Base-by-base conservation (phyloP, 768 basidiomycete species). In the Coprinopsis strossmayeri region DNA sequence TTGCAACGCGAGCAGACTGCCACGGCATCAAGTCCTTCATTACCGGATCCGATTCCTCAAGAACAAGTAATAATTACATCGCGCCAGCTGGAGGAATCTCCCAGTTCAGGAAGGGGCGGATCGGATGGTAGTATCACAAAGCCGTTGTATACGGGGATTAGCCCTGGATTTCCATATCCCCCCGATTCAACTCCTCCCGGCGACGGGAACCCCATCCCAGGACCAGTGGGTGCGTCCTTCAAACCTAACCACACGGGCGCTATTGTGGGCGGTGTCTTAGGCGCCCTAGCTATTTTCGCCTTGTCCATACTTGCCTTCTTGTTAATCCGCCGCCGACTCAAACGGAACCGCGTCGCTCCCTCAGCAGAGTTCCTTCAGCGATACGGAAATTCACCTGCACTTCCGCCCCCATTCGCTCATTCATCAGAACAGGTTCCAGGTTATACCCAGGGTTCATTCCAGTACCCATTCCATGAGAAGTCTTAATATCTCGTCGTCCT, bases 191-290 rank as follows among this genome's bases (percentile, higher is more conserved):
- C n/a, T n/a, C n/a, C n/a, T n/a, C n/a, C n/a, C n/a, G n/a, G n/a
- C n/a, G n/a, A n/a, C n/a, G n/a, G n/a, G n/a, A n/a, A 48, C 28
- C 4, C 21, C 13, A 28, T 42, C n/a, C n/a, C 51, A 5, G 27
- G 28, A 7, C 20, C 50, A 13, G 48, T 40, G 34, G 49, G 57
- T 13, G 45, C 50, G 26, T 21, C 55, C 26, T 42, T 55, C 54
- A 52, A 45, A 47, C 18, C 40, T 13, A n/a, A 48, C 30, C 57
- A 69, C 34, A 65, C 65, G 7, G 80, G 76, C 9, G 69, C 69
- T 3, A 77, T 84, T 34, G 79, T 73, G 3, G 82, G 81, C 2
- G 66, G 70, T 13, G 67, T 79, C 40, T 52, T 84, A 15, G 81
- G 77, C n/a, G 71, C 67, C 25, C 59, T 77, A 27, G 51, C 71